phyloP scores from a whole-genome alignment of 169 alveolate species.

The Cyclospora cayetanensis region DNA sequence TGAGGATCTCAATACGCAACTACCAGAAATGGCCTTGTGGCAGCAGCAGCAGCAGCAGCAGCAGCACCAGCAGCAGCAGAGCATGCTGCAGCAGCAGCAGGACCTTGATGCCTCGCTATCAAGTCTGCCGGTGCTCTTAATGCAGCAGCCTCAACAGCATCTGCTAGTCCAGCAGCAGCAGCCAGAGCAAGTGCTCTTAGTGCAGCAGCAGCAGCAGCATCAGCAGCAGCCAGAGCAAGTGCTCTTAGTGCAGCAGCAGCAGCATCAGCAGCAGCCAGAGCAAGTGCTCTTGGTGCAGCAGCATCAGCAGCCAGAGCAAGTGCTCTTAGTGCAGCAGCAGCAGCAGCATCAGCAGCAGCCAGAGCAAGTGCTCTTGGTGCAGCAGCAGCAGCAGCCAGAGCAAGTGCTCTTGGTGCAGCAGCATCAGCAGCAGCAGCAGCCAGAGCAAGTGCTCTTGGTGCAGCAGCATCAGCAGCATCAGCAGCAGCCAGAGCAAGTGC shows the following conservation, averaged over 20 bases:
- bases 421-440: slow-evolving; percentile 34
- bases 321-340: background rate
- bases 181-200: too few species aligned
- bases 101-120: too few species aligned
- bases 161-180: background rate
- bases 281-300: background rate
- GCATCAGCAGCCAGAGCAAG: background rate
- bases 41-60: slow-evolving; percentile 23
- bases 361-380: background rate
- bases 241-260: background rate
- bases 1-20: background rate
- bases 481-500: background rate
- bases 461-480: background rate
- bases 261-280: slow-evolving; percentile 24
- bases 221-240: background rate
- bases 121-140: too few species aligned
- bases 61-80: slow-evolving; percentile 6
- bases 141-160: slow-evolving; percentile 13
- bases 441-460: background rate
- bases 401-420: background rate
- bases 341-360: slow-evolving; percentile 38
- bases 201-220: background rate
- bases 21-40: background rate
- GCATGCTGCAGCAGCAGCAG: background rate
- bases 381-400: background rate